Evolutionary conservation across 352 stramenopile genomes (phyloP), one percentile per base, ranked within the genome.

Genomic region (Phytophthora tubulina): DNA sequence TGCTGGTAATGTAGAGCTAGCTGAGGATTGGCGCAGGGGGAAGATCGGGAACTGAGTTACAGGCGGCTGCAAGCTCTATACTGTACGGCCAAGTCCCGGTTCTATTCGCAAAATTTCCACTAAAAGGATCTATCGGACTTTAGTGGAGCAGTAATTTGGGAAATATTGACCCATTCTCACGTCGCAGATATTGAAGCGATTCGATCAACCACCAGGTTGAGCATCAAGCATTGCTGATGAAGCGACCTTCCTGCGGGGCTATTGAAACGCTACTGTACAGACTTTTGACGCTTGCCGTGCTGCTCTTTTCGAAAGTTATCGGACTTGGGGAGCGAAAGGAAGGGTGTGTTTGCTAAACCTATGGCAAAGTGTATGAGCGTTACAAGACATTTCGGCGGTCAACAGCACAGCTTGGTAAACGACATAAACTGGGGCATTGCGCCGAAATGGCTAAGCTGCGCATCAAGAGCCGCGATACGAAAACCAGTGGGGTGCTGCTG

Each of bases 41-140:
- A 75, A 70, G 70, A 77, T 77, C 70, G 35, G 42, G 39, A 41
- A 62, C 48, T 67, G 56, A 67, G 50, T 60, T 65, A 36, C 17
- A 54, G 50, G 49, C 55, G 49, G 54, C 63, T 75, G 58, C 38
- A 27, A 61, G 41, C 58, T 73, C 60, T 70, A 74, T 74, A 44
- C 44, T 44, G 30, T 42, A 42, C 33, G 15, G 21, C 21, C 21
- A 27, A 27, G 21, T 27, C 21, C 21, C 21, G 21, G 21, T 21
- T 21, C 21, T 21, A 21, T 21, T 21, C 21, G 21, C 21, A 60
- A 73, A 68, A 57, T 52, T 70, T 69, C 31, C 4, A 15, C 32
- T 58, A 6, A 56, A 65, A 46, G 48, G 65, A 62, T 61, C 50
- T 42, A 4, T 13, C 53, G 44, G 33, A 53, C 30, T 45, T 63